phyloP scores from a whole-genome alignment of 2,329 filamentous ascomycete species.

The Alternaria panax region DNA sequence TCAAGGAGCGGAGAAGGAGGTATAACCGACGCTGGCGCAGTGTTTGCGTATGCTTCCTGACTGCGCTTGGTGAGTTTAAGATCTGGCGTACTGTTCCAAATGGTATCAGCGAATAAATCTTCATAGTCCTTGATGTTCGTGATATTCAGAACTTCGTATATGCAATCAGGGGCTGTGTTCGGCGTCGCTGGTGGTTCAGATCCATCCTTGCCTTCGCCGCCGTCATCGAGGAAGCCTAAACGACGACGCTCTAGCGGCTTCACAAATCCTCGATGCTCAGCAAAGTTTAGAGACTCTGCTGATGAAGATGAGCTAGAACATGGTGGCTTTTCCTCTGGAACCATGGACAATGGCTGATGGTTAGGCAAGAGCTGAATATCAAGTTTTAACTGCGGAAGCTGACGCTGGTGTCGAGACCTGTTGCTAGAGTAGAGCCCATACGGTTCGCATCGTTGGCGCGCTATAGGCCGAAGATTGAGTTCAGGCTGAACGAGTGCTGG shows the following conservation, averaged over 20 bases:
- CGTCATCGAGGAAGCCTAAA: conserved; percentile 5
- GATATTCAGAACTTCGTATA: background rate
- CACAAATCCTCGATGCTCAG: background rate
- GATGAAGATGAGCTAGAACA: conserved; percentile 2
- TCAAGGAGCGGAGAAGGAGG: background rate
- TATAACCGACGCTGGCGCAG: background rate
- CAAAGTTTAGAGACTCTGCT: conserved; percentile 4
- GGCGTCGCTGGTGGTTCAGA: background rate
- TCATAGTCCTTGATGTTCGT: background rate
- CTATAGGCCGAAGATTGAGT: background rate
- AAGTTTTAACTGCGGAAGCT: background rate
- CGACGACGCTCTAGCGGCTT: conserved; percentile 2
- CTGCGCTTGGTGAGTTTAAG: background rate
- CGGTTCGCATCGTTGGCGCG: background rate
- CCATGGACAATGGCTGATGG: background rate
- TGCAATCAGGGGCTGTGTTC: too few species aligned
- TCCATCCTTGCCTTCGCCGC: background rate
- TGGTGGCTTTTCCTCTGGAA: background rate
- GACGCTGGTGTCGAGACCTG: background rate
- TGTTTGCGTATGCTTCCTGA: background rate
- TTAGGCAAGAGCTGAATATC: conserved; percentile 3
- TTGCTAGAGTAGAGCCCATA: background rate
- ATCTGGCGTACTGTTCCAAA: conserved; percentile 5
- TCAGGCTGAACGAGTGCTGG: background rate
- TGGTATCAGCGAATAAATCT: conserved; percentile 3